Percentiles rank a stretch among this genome's conserved stretches.
phyloP scores from a whole-genome alignment of 148 eudicot genomes.

The Chenopodium quinoa region DNA sequence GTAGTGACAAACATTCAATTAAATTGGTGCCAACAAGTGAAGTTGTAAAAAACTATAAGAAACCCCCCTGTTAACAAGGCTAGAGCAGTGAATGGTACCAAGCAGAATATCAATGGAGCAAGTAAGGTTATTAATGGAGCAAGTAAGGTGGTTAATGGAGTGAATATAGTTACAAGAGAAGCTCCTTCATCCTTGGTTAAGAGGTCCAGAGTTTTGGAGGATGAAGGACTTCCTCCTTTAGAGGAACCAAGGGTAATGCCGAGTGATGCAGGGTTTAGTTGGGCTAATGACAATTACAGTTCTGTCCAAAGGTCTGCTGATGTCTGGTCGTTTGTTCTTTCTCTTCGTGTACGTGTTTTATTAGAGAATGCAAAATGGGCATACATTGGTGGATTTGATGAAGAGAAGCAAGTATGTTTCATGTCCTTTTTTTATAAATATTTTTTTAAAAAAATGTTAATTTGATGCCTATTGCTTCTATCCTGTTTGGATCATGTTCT shows the following conservation, averaged over 20 bases:
- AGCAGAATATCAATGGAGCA: constrained; percentile 39
- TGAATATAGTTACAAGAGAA: constrained; percentile 52
- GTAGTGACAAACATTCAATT: constrained; percentile 48
- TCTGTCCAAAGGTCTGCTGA: constrained; percentile 71
- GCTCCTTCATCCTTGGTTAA: constrained; percentile 38
- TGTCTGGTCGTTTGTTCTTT: constrained; percentile 90
- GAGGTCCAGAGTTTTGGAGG: constrained; percentile 30
- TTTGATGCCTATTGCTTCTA: not conserved
- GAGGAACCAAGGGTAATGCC: constrained; percentile 80
- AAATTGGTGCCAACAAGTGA: constrained; percentile 79
- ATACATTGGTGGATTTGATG: constrained; percentile 71
- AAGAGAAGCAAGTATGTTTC: constrained; percentile 71
- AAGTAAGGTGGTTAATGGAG: constrained; percentile 47
- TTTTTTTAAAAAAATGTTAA: not conserved
- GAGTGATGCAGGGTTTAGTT: constrained; percentile 88
- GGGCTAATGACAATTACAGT: constrained; percentile 93
- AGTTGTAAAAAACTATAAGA: constrained; percentile 47
- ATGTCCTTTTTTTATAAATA: constrained; percentile 7
- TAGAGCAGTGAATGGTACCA: constrained; percentile 51
- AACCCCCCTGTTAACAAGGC: constrained; percentile 23
- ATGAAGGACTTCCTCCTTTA: constrained; percentile 68
- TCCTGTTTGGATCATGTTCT: not conserved
- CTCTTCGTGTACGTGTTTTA: constrained; percentile 87
- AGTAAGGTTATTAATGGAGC: constrained; percentile 55
- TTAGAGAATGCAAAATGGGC: constrained; percentile 93